These are phyloP conservation scores for Cladosporium sp. DNA, from an alignment of 2,329 filamentous ascomycete genomes.

Conservation along the genomic window DNA sequence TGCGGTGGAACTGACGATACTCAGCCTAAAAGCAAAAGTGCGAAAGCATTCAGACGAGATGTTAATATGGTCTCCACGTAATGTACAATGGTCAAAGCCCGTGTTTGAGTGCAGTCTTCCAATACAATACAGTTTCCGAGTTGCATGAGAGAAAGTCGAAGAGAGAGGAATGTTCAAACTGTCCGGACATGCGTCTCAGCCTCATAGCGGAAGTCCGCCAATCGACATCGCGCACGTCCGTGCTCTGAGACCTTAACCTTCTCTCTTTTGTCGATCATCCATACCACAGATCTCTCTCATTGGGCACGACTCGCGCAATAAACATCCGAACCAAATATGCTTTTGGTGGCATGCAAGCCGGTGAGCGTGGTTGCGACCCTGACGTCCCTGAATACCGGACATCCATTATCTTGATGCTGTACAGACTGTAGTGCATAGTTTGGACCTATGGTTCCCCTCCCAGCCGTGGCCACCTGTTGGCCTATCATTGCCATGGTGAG, in stretches of 20 bases:
- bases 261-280: not conserved
- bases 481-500: slow-evolving; percentile 7
- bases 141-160: not conserved
- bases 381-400: not conserved
- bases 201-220: not conserved
- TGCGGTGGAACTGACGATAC: not conserved
- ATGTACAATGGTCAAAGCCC: not conserved
- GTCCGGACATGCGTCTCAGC: slow-evolving; percentile 9
- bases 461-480: not conserved
- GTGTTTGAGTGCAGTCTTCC: not conserved
- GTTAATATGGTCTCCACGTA: not conserved
- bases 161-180: not conserved
- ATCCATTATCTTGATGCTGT: not conserved
- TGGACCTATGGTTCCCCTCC: slow-evolving; percentile 3
- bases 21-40: not conserved
- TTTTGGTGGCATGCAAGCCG: not conserved
- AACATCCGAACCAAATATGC: not conserved
- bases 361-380: not conserved
- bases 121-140: not conserved
- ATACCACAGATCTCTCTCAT: not conserved
- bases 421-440: not conserved
- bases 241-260: slow-evolving; percentile 2
- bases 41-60: not conserved
- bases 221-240: not conserved
- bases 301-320: not conserved